Conservation (phyloP, 2,329 filamentous ascomycete genomes). For the Fonsecaea monophora region DNA sequence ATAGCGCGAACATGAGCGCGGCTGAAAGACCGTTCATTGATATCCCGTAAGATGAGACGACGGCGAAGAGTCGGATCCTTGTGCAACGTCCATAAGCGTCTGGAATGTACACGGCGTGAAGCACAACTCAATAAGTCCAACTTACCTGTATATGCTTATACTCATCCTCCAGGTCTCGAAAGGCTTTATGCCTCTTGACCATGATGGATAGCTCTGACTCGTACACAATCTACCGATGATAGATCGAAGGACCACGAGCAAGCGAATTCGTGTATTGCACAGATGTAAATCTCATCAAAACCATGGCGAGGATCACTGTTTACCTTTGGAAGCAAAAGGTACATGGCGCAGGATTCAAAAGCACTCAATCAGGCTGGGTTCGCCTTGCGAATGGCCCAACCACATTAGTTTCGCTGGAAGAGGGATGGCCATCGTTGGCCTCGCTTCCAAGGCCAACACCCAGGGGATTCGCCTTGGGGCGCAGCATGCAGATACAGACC, state of each 20-base stretch:
- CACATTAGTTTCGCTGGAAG: background rate
- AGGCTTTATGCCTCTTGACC: conserved; percentile 21
- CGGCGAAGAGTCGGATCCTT: conserved; percentile 25
- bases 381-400: conserved; percentile 12
- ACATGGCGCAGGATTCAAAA: background rate
- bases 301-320: background rate
- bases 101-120: background rate
- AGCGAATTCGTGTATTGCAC: background rate
- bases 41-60: conserved; percentile 20
- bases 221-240: background rate
- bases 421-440: background rate
- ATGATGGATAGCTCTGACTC: background rate
- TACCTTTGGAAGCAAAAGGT: background rate
- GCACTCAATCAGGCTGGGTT: conserved; percentile 1
- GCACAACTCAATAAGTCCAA: background rate
- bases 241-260: background rate
- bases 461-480: conserved; percentile 7
- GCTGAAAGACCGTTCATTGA: conserved; percentile 26
- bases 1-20: conserved; percentile 83
- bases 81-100: conserved; percentile 1
- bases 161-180: conserved; percentile 20
- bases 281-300: background rate
- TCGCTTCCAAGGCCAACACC: background rate
- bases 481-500: conserved; percentile 1
- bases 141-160: conserved; percentile 21